Conservation (phyloP, 768 basidiomycete genomes). For the Auricularia cornea region DNA sequence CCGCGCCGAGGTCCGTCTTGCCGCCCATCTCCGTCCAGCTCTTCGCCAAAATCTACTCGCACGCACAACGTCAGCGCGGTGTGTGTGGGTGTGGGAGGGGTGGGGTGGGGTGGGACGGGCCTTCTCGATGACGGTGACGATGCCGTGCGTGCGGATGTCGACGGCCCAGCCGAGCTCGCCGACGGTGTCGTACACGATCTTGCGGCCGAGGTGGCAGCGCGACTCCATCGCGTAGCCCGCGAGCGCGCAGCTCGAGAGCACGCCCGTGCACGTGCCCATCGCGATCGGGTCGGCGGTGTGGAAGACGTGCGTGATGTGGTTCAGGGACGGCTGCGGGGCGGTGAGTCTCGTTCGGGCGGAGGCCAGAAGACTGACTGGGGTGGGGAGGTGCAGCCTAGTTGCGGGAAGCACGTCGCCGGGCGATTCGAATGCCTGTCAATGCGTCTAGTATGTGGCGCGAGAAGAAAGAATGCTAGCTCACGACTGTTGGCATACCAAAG, state of each 20-base stretch:
- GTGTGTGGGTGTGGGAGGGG: neutral
- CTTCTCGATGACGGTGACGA: slow-evolving; percentile 62
- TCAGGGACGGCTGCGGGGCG: slow-evolving; percentile 41
- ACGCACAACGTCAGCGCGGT: slow-evolving; percentile 19
- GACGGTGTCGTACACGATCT: slow-evolving; percentile 80
- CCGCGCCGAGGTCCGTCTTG: slow-evolving; percentile 15
- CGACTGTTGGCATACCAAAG: slow-evolving; percentile 87
- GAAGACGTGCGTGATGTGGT: slow-evolving; percentile 80
- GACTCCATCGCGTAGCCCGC: slow-evolving; percentile 84
- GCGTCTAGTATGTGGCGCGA: too few relatives aligned
- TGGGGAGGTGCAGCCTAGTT: slow-evolving; percentile 73
- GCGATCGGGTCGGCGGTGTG: slow-evolving; percentile 93
- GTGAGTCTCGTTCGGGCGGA: too few relatives aligned
- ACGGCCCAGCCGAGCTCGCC: slow-evolving; percentile 72
- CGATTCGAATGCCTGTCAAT: slow-evolving; percentile 61
- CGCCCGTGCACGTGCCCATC: slow-evolving; percentile 74
- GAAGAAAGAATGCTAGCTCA: too few relatives aligned
- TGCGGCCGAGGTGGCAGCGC: slow-evolving; percentile 79
- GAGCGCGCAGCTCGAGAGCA: slow-evolving; percentile 67
- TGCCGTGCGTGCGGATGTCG: slow-evolving; percentile 61
- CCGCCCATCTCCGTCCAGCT: slow-evolving; percentile 27
- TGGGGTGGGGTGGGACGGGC: slow-evolving; percentile 2
- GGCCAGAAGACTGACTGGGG: slow-evolving; percentile 53
- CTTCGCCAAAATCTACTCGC: slow-evolving; percentile 36
- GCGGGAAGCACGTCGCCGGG: slow-evolving; percentile 69